Conservation (phyloP, 1,139 yeast species). For the Yamadazyma oceani region DNA sequence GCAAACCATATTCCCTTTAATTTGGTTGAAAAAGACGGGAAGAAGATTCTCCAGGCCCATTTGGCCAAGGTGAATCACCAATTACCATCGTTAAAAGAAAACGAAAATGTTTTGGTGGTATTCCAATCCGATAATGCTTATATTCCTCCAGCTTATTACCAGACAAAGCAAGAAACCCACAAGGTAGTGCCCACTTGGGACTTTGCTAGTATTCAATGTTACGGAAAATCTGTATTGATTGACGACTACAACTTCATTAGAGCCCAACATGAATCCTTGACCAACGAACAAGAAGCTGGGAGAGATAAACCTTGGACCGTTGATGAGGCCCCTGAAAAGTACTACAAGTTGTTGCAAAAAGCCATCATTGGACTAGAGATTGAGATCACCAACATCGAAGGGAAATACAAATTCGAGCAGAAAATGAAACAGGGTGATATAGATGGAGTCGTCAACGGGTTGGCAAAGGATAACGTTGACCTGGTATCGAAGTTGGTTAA, state of each 20-base stretch:
- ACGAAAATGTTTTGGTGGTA: conserved; percentile 48
- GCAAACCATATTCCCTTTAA: conserved; percentile 65
- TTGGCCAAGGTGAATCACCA: conserved; percentile 58
- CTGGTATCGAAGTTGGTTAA: conserved; percentile 25
- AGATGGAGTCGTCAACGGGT: conserved; percentile 54
- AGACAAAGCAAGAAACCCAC: conserved; percentile 56
- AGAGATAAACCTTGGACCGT: conserved; percentile 54
- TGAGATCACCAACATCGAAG: conserved; percentile 49
- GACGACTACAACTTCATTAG: conserved; percentile 50
- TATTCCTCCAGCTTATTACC: conserved; percentile 62
- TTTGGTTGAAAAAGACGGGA: conserved; percentile 40
- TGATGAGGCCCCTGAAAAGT: conserved; percentile 57
- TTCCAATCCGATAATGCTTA: conserved; percentile 58
- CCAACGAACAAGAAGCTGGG: conserved; percentile 48
- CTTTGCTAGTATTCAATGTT: conserved; percentile 59
- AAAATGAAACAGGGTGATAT: conserved; percentile 44
- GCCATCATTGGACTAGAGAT: conserved; percentile 63
- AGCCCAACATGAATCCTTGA: conserved; percentile 44
- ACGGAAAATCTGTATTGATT: conserved; percentile 52
- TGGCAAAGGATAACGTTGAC: conserved; percentile 26
- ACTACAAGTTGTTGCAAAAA: conserved; percentile 45
- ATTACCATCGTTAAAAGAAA: conserved; percentile 40
- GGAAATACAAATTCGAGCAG: conserved; percentile 66
- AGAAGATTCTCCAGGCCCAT: conserved; percentile 52
- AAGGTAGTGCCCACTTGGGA: conserved; percentile 76